Conservation (phyloP, 805 yeast genomes). For the Barnettozyma californica region DNA sequence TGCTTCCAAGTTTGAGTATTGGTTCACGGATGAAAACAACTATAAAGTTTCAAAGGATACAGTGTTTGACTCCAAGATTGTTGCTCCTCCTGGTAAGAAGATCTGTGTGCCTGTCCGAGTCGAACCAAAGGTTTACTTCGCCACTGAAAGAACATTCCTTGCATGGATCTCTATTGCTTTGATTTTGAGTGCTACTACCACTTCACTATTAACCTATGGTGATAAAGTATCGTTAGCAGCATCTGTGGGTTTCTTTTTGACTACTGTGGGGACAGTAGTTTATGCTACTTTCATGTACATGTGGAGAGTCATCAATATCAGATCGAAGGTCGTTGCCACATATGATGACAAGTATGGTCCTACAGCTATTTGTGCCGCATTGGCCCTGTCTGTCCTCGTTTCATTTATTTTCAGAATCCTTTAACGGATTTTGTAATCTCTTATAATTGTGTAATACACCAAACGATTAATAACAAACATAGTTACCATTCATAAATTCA, state of each 20-base stretch:
- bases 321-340: slow-evolving; percentile 74
- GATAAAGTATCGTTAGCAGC: slow-evolving; percentile 69
- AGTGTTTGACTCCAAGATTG: slow-evolving; percentile 48
- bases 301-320: slow-evolving; percentile 76
- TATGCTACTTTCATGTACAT: slow-evolving; percentile 74
- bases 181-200: slow-evolving; percentile 84
- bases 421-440: neutral
- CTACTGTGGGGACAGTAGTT: slow-evolving; percentile 66
- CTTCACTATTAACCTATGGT: slow-evolving; percentile 82
- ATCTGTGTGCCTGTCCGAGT: slow-evolving; percentile 93
- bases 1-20: slow-evolving; percentile 32
- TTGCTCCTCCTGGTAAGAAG: slow-evolving; percentile 82
- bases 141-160: slow-evolving; percentile 91
- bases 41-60: slow-evolving; percentile 62
- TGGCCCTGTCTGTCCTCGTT: slow-evolving; percentile 62
- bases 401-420: slow-evolving; percentile 43
- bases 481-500: neutral
- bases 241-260: slow-evolving; percentile 77
- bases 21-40: slow-evolving; percentile 45
- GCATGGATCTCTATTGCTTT: slow-evolving; percentile 92
- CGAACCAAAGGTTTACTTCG: slow-evolving; percentile 98
- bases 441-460: neutral
- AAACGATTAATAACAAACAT: too few relatives aligned
- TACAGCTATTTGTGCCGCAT: slow-evolving; percentile 66
- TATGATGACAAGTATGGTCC: slow-evolving; percentile 92